Evolutionary conservation across 169 alveolate genomes (phyloP).

Genomic region (Plasmodium malariae): DNA sequence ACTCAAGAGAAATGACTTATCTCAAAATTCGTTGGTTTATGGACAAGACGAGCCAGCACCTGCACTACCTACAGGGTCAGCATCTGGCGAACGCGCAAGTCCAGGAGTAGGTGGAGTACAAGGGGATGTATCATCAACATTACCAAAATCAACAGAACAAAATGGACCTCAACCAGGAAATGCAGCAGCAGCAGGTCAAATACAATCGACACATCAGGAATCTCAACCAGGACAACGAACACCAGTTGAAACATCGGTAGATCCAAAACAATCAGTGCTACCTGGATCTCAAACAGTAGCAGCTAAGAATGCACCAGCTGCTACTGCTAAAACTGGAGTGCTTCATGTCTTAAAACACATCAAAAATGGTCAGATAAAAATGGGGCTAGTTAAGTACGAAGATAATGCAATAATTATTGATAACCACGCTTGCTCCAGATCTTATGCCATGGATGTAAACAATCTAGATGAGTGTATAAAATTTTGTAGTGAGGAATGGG

Average conservation of each 20-base stretch:
- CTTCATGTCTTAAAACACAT: slow-evolving; percentile 46
- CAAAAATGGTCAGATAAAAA: slow-evolving; percentile 1
- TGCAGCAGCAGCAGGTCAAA: too few species aligned
- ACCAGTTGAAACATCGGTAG: too few species aligned
- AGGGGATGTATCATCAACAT: not conserved
- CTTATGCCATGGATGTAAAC: slow-evolving; percentile 14
- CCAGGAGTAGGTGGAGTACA: not conserved
- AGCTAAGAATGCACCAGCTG: too few species aligned
- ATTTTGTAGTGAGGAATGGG: not conserved
- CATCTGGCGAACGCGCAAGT: not conserved
- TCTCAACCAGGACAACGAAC: too few species aligned
- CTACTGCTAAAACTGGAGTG: too few species aligned
- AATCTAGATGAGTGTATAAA: slow-evolving; percentile 3
- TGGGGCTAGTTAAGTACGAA: slow-evolving; percentile 55
- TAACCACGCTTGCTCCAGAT: slow-evolving; percentile 27
- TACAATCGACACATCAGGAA: too few species aligned
- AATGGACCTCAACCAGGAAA: too few species aligned
- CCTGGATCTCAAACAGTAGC: too few species aligned
- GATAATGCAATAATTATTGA: not conserved
- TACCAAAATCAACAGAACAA: too few species aligned
- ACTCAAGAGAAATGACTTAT: too few species aligned
- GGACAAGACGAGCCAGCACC: not conserved
- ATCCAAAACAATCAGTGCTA: too few species aligned
- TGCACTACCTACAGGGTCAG: too few species aligned
- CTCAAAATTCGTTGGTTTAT: not conserved